Percentiles rank a stretch among this genome's conserved stretches.
phyloP scores from a whole-genome alignment of 2,329 filamentous ascomycete species.

The Cytospora mali region DNA sequence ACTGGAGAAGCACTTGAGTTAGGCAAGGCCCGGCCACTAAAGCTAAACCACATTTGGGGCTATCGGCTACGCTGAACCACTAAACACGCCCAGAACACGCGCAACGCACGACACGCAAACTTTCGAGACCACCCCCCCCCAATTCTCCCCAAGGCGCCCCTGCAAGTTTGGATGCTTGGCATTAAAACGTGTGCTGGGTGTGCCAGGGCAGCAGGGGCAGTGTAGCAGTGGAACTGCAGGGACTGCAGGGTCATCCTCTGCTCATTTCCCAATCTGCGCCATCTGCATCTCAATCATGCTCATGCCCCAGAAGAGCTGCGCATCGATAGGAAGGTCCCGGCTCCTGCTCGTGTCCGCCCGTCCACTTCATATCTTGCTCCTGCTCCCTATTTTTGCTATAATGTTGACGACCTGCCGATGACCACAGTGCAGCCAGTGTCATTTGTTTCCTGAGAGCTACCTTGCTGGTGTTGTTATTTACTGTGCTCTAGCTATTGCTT shows the following conservation, averaged over 20 bases:
- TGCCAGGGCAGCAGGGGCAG: slow-evolving; percentile 7
- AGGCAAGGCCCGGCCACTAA: not conserved
- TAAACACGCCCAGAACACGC: not conserved
- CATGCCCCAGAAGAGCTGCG: not conserved
- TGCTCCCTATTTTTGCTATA: slow-evolving; percentile 1
- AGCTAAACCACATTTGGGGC: not conserved
- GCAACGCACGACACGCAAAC: not conserved
- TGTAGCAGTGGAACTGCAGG: too few species aligned
- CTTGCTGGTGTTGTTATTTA: not conserved
- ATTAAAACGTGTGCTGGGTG: too few species aligned
- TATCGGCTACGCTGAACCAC: not conserved
- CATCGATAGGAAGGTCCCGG: too few species aligned
- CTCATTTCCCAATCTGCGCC: slow-evolving; percentile 21
- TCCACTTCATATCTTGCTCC: slow-evolving; percentile 11
- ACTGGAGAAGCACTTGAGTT: not conserved
- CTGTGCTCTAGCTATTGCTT: not conserved
- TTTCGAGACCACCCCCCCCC: too few species aligned
- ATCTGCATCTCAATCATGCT: not conserved
- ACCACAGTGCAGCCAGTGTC: slow-evolving; percentile 2
- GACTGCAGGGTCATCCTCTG: slow-evolving; percentile 2
- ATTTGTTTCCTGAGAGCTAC: not conserved
- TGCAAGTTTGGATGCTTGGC: not conserved
- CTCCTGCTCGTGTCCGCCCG: slow-evolving; percentile 1
- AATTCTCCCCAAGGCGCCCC: too few species aligned
- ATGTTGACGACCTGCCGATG: not conserved